Evolutionary conservation across 257 asterid genomes (phyloP), one percentile per base, ranked within the genome.

Genomic region (Solanum habrochaites): DNA sequence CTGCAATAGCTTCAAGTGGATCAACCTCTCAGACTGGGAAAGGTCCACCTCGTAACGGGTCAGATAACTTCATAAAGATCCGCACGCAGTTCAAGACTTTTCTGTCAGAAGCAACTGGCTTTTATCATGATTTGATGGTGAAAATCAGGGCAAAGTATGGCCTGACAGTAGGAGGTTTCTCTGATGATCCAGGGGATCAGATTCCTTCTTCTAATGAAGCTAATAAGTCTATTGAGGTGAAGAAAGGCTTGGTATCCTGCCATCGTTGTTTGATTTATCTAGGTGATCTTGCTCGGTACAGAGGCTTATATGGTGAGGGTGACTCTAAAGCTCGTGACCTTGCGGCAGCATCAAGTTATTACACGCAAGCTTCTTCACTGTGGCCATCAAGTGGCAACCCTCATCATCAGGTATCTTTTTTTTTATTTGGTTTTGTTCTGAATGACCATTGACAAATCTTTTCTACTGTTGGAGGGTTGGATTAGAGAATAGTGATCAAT

Each of bases 241-340:
- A 94, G 90, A 95, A 94, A 85, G 96, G 99, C 86, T 90, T 94
- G 92, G 88, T 94, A 83, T 95, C 99, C 20, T 95, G 99, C 89
- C 98, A 97, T 82, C 98, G 98, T 6, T 95, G 99, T 88, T 88
- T 97, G 92, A 95, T 97, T 87, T 97, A 97, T 90, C 91, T 97
- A 87, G 99, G 99, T 64, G 99, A 97, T 91, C 97, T 97, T 88
- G 97, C 99, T 85, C 99, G 99, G 52, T 97, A 97, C 90, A 97
- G 93, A 90, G 98, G 98, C 82, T 90, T 97, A 87, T 97, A 95
- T 89, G 98, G 98, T 31, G 99, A 97, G 88, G 97, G 98, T 86
- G 98, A 94, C 82, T 91, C 97, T 37, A 97, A 95, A 90, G 89
- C 93, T 78, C 96, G 96, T 56, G 98, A 96, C 89, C 96, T 95